Evolutionary conservation across 2,329 filamentous ascomycete genomes (phyloP).

Genomic region (Aspergillus awamori): DNA sequence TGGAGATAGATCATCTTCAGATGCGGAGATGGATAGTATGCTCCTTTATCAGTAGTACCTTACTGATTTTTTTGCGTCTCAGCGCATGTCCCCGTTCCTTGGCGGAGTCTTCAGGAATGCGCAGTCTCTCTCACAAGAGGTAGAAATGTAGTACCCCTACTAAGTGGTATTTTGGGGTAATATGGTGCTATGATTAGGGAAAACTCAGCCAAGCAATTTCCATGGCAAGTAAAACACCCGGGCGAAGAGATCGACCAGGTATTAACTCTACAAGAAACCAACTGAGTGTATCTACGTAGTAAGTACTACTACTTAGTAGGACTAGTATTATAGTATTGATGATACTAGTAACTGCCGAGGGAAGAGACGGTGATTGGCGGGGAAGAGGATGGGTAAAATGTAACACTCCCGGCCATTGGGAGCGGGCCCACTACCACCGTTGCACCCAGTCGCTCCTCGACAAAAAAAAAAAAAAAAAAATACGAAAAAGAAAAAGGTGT

Average conservation of each 20-base stretch:
- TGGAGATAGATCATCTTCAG: too few species aligned
- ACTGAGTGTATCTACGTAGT: too few species aligned
- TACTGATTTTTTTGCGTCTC: neutral
- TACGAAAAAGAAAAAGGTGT: constrained; percentile 8
- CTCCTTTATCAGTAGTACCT: neutral
- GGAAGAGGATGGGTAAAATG: constrained; percentile 14
- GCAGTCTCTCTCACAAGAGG: too few species aligned
- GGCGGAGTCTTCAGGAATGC: neutral
- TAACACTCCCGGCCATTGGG: constrained; percentile 26
- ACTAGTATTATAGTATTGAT: too few species aligned
- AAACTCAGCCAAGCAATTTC: too few species aligned
- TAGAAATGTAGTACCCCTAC: neutral
- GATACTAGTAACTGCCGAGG: too few species aligned
- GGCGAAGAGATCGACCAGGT: neutral
- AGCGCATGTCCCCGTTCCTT: neutral
- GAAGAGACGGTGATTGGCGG: neutral
- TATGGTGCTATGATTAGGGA: too few species aligned
- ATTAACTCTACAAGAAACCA: too few species aligned
- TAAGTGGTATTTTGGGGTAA: neutral
- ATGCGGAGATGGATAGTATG: too few species aligned
- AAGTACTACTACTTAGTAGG: neutral
- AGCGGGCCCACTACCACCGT: constrained; percentile 29
- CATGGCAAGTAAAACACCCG: neutral
- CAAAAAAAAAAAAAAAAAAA: too few species aligned
- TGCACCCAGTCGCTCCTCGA: constrained; percentile 20